Evolutionary conservation across 148 eudicot genomes (phyloP).

Genomic region (Gaultheria prostrata): DNA sequence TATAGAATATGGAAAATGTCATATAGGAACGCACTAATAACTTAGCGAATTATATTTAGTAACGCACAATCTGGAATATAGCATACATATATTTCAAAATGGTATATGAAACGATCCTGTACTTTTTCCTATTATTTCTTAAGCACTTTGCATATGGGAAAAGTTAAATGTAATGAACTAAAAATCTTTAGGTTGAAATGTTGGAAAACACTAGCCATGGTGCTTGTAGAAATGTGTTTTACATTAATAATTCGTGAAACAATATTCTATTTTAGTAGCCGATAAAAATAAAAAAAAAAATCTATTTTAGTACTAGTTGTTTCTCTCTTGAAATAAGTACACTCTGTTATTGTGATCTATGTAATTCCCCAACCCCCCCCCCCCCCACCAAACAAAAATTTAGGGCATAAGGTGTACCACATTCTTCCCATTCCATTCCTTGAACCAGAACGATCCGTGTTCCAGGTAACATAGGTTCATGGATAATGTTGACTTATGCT

Average conservation of each 20-base stretch:
- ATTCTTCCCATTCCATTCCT: background rate
- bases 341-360: background rate
- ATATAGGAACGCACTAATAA: background rate
- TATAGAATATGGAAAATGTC: background rate
- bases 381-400: background rate
- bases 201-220: background rate
- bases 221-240: background rate
- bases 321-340: background rate
- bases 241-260: background rate
- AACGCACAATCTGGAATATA: background rate
- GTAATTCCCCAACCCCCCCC: too few species aligned
- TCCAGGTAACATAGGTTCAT: background rate
- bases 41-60: background rate
- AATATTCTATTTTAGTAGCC: background rate
- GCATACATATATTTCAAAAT: background rate
- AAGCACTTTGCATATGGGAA: background rate
- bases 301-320: background rate
- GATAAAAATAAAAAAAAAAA: too few species aligned
- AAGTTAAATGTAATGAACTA: background rate
- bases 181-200: background rate
- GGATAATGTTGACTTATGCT: background rate
- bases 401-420: background rate
- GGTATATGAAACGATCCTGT: background rate
- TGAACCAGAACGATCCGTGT: background rate
- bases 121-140: background rate